Base-by-base conservation (phyloP, 768 basidiomycete species). In the Leccinellum albellum region DNA sequence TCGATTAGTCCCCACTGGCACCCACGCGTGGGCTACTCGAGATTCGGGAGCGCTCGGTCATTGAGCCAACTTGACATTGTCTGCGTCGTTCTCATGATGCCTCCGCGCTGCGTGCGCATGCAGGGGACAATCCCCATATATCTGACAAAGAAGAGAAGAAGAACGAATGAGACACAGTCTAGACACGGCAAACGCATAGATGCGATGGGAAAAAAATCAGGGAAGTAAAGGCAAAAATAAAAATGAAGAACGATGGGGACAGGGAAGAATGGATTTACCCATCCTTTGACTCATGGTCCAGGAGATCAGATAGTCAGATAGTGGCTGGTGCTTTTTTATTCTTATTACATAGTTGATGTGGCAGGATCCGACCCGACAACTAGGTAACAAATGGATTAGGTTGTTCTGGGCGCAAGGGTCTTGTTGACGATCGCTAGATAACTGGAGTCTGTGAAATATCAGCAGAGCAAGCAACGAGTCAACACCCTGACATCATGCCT, bases 401-500 rank as follows among this genome's bases (percentile, higher is more conserved):
- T 6, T 33, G 21, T 37, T 29, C 59, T n/a, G 13, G 21, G 4
- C 7, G 37, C 13, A 14, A 47, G 60, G 33, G 28, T 1, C 23
- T 29, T 14, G 15, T 62, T 26, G 44, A 35, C 15, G 28, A 24
- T 35, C 40, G 26, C n/a, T 14, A n/a, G 31, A 31, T 47, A 24
- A 20, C 24, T 29, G 20, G 44, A 8, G 45, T 28, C 20, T 40
- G 47, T 21, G 57, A 61, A 45, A 20, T 2, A 12, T 32, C 12
- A 26, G 15, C 49, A 46, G 14, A 47, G 20, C 24, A 15, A 40
- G 12, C 14, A 32, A n/a, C 26, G 24, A 48, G 24, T 29, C 52
- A 48, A 45, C 55, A 66, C n/a, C 10, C 26, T 13, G 52, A 61
- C 65, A 65, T 50, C 49, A 15, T 33, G 23, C 20, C 28, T 47